Evolutionary conservation across 306 rosid species (phyloP).

Genomic region (Sechiopsis laciniata): DNA sequence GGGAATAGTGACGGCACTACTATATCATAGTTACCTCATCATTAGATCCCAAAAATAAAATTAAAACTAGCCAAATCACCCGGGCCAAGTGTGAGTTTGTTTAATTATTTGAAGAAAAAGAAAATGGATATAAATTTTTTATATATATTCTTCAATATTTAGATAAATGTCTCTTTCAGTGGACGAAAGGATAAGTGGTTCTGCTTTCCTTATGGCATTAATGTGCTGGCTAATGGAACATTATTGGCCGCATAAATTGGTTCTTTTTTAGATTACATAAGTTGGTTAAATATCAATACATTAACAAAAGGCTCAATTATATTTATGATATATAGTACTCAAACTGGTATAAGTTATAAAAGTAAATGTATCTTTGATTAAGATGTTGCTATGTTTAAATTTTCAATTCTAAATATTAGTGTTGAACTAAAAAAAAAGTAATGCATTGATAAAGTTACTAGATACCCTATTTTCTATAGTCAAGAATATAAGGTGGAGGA

Average conservation of each 20-base stretch:
- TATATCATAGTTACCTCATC: not conserved
- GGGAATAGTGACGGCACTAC: not conserved
- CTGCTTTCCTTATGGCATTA: not conserved
- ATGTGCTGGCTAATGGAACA: not conserved
- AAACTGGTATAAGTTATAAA: too few relatives aligned
- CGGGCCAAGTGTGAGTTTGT: not conserved
- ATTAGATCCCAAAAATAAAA: not conserved
- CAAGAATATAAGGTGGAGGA: too few relatives aligned
- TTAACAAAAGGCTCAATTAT: not conserved
- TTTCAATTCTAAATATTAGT: too few relatives aligned
- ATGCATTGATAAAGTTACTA: too few relatives aligned
- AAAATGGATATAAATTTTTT: not conserved
- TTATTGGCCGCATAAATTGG: not conserved
- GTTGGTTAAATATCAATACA: not conserved
- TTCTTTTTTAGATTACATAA: too few relatives aligned
- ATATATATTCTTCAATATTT: not conserved
- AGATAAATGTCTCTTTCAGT: not conserved
- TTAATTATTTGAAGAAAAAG: not conserved
- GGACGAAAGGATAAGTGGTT: slow-evolving; percentile 3
- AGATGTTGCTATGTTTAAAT: too few relatives aligned
- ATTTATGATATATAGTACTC: not conserved
- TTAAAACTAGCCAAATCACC: not conserved
- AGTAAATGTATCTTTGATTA: too few relatives aligned
- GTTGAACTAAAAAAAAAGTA: too few relatives aligned
- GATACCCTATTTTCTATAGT: too few relatives aligned